Base-by-base conservation (phyloP, 805 yeast species). In the Cyberlindnera nakhonratchasimensis region DNA sequence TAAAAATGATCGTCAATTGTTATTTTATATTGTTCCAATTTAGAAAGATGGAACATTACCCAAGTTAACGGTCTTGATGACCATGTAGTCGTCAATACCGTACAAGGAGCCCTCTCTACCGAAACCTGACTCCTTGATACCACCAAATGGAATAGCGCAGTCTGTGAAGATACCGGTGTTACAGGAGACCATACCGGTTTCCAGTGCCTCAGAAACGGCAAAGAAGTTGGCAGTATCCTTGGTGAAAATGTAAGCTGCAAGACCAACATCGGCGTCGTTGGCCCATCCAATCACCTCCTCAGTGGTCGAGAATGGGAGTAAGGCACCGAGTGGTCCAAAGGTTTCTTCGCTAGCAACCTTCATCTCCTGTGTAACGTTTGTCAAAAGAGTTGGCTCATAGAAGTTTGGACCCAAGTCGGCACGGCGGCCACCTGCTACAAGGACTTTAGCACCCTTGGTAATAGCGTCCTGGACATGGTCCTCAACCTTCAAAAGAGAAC, bases 71-170 rank as follows among this genome's bases (percentile, higher is more conserved):
- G 79, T 65, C 57, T 78, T 78, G 39, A 75, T 62, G 14, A 72
- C 71, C 29, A 74, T 66, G 56, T 77, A 79, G 57, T 80, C 86
- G 25, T 78, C 83, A 46, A 81, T 59, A 28, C 86, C 87, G 52
- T 71, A 71, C 41, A 72, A 60, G 2, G 82, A 75, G 14, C 86
- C 86, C 60, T 81, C 87, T 61, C 86, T 74, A 25, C 87, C 87
- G 57, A 78, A 79, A 0, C 87, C 87, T 20, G 82, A 75, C 53
- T 78, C 78, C 51, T 78, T 77, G 36, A 80, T 67, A 42, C 87
- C 87, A 25, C 87, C 79, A 46, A 74, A 74, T 48, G 85, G 84
- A 35, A 79, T 54, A 5, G 81, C 64, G 24, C 73, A 69, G 48
- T 77, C 82, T 6, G 80, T 71, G 57, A 77, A 74, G 3, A 74